Base-by-base conservation (phyloP, 768 basidiomycete species). In the Calocera viscosa region DNA sequence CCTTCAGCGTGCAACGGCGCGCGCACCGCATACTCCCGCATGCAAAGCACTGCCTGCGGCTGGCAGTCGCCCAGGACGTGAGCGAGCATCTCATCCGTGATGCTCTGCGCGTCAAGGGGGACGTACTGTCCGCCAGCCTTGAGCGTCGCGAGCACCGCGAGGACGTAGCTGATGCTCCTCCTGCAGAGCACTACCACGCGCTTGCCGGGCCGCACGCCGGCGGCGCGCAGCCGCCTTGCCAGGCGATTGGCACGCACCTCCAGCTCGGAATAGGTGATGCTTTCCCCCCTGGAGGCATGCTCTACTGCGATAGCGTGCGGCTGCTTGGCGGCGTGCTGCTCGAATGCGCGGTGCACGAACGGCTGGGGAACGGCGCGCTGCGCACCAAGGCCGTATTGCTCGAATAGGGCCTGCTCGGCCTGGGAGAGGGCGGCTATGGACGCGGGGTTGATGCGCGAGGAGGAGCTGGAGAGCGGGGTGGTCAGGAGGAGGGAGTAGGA, bases 81-180 rank as follows among this genome's bases (percentile, higher is more conserved):
- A 19, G 77, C 75, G 11, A 85, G 77, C 1, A 82, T 82, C 32
- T 78, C 77, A 69, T 84, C 80, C n/a, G 83, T 82, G 67, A 83
- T 82, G 60, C 83, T 80, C 49, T 79, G 80, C 7, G 82, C 84
- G 70, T 86, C 84, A 34, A 84, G 74, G 5, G 84, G 84, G 11
- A 85, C 81, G 69, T 86, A 86, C 1, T 83, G 80, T 17, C 79
- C 84, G 3, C 84, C 84, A 11, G 83, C 81, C 70, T 85, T 85
- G 49, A 86, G 77, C 26, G 82, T 76, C 22, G 80, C 82, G 19
- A 85, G 72, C 60, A 86, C 82, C 5, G 80, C 84, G 22, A 82
- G 74, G 41, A 84, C 77, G 77, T 84, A 80, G 14, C 76, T 70
- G 40, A 85, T 81, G 22, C 81, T 83, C 28, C 84, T 81, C 67